Percentiles rank a stretch among this genome's conserved stretches.
Conservation (phyloP, 1,284 basidiomycete genomes). For the Cryptococcus sp. region DNA sequence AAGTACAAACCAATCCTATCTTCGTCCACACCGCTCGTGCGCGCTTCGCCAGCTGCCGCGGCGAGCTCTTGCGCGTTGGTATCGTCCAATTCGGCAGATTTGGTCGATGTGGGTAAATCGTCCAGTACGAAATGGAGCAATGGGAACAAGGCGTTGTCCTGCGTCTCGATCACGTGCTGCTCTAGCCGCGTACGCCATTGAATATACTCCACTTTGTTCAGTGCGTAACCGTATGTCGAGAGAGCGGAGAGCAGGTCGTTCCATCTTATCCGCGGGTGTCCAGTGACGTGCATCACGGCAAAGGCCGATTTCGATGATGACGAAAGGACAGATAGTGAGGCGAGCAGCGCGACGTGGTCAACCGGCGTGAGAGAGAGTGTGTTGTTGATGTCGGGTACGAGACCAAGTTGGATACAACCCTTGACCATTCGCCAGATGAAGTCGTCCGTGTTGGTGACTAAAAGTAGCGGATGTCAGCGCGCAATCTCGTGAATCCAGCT, state of each 20-base stretch:
- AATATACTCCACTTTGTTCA: slow-evolving; percentile 81
- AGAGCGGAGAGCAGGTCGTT: slow-evolving; percentile 83
- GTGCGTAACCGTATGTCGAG: slow-evolving; percentile 76
- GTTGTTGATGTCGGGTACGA: slow-evolving; percentile 97
- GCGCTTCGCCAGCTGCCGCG: slow-evolving; percentile 56
- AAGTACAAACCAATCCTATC: slow-evolving; percentile 83
- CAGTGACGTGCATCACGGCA: slow-evolving; percentile 84
- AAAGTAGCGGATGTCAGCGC: neutral
- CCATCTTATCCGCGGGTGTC: slow-evolving; percentile 83
- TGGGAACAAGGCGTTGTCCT: slow-evolving; percentile 97
- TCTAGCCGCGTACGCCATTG: slow-evolving; percentile 90
- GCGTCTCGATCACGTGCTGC: slow-evolving; percentile 87
- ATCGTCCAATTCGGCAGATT: slow-evolving; percentile 90
- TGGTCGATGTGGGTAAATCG: slow-evolving; percentile 94
- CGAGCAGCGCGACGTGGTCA: slow-evolving; percentile 88
- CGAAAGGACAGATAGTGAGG: slow-evolving; percentile 67
- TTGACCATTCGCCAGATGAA: slow-evolving; percentile 99
- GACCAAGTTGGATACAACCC: slow-evolving; percentile 92
- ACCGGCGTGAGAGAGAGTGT: slow-evolving; percentile 98
- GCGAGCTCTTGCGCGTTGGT: slow-evolving; percentile 74
- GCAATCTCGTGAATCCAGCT: neutral
- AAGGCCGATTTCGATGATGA: slow-evolving; percentile 57
- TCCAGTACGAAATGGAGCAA: slow-evolving; percentile 95
- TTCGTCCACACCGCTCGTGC: slow-evolving; percentile 72
- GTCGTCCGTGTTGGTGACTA: slow-evolving; percentile 98